These are phyloP conservation scores for Fraxinus quadrangulata DNA, from an alignment of 257 asterid species.

Conservation along the genomic window DNA sequence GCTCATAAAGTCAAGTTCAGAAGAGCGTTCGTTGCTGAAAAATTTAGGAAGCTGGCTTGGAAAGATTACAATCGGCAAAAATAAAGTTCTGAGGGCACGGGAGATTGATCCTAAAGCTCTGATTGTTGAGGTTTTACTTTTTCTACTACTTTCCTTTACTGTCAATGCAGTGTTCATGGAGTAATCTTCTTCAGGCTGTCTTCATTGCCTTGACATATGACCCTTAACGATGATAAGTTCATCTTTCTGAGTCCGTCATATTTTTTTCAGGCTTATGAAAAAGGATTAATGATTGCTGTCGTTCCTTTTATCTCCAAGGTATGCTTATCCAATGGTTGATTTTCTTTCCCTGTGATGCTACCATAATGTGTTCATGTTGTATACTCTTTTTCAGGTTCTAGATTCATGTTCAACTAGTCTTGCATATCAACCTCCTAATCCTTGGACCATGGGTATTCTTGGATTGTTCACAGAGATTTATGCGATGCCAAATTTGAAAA, in stretches of 20 bases:
- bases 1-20: conserved; percentile 90
- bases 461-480: conserved; percentile 91
- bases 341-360: not conserved
- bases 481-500: conserved; percentile 93
- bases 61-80: conserved; percentile 92
- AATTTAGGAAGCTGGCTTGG: conserved; percentile 99
- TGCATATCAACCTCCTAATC: conserved; percentile 98
- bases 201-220: conserved; percentile 6
- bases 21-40: conserved; percentile 94
- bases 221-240: conserved; percentile 12
- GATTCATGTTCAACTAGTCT: conserved; percentile 92
- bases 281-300: conserved; percentile 96
- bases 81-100: conserved; percentile 85
- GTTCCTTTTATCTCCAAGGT: conserved; percentile 99
- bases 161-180: conserved; percentile 2
- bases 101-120: conserved; percentile 93
- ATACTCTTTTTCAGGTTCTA: conserved; percentile 55
- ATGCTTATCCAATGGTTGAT: conserved; percentile 25
- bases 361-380: conserved; percentile 17
- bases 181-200: conserved; percentile 5
- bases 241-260: conserved; percentile 8
- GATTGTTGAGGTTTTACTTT: conserved; percentile 65
- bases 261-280: conserved; percentile 79
- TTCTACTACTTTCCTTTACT: conserved; percentile 16
- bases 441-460: conserved; percentile 99